phyloP scores from a whole-genome alignment of 345 rosid species.

The Punica granatum region DNA sequence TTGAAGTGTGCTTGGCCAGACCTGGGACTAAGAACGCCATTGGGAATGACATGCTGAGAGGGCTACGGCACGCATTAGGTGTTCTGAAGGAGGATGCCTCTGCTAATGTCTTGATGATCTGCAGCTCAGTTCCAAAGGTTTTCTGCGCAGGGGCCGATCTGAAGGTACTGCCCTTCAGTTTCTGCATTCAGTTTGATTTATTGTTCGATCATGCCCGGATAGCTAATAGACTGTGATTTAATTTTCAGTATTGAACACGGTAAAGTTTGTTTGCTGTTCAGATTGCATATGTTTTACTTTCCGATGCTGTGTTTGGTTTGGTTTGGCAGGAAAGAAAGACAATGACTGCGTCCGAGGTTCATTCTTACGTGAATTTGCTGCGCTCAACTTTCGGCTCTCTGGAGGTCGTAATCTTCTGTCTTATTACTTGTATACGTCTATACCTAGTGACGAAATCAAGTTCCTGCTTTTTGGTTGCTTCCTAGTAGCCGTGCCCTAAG shows the following conservation, averaged over 20 bases:
- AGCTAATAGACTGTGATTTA: not conserved
- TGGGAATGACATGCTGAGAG: conserved; percentile 64
- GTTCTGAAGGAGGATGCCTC: conserved; percentile 42
- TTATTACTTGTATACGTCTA: not conserved
- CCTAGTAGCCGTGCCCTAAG: not conserved
- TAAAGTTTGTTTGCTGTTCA: not conserved
- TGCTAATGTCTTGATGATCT: conserved; percentile 60
- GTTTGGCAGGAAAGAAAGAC: conserved; percentile 66
- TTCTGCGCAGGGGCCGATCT: conserved; percentile 98
- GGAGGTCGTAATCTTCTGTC: conserved; percentile 40
- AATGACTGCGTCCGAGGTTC: conserved; percentile 71
- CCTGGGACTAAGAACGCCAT: conserved; percentile 66
- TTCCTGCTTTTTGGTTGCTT: not conserved
- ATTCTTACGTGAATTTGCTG: conserved; percentile 56
- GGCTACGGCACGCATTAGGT: conserved; percentile 54
- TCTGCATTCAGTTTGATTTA: not conserved
- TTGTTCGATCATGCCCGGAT: not conserved
- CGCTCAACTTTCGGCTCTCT: conserved; percentile 65
- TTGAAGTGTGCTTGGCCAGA: conserved; percentile 71
- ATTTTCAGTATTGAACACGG: not conserved
- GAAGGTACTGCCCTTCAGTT: conserved; percentile 35
- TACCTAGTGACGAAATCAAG: no score
- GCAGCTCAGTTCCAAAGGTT: conserved; percentile 64
- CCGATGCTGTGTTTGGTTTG: conserved; percentile 1
- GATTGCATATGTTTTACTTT: not conserved